Conservation (phyloP, 306 rosid genomes). For the Mimosa bimucronata region DNA sequence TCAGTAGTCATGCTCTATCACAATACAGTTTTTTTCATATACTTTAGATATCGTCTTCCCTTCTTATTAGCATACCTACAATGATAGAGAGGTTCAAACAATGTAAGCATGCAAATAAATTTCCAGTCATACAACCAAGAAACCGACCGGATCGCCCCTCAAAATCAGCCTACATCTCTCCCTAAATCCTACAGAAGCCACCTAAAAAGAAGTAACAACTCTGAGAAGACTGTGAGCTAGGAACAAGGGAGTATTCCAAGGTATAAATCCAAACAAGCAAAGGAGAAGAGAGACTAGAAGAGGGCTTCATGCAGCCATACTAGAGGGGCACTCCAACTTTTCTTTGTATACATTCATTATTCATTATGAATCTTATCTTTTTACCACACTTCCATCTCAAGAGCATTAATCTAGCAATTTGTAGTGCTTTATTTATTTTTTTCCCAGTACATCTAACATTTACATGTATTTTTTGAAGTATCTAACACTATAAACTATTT, state of each 20-base stretch:
- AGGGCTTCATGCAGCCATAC: not conserved
- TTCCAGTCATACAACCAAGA: constrained; percentile 33
- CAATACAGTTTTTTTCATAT: too few relatives aligned
- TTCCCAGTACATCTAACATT: too few relatives aligned
- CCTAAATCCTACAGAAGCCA: not conserved
- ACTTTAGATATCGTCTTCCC: too few relatives aligned
- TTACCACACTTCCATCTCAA: not conserved
- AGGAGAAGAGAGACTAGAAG: not conserved
- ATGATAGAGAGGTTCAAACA: constrained; percentile 9
- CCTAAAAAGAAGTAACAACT: not conserved
- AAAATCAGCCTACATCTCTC: not conserved
- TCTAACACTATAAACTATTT: too few relatives aligned
- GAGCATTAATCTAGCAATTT: too few relatives aligned
- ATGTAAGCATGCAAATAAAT: constrained; percentile 9
- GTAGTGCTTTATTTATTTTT: too few relatives aligned
- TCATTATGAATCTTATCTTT: too few relatives aligned
- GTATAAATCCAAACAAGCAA: not conserved
- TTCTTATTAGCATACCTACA: too few relatives aligned
- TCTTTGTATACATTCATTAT: not conserved
- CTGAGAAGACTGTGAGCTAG: not conserved
- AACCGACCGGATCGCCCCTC: not conserved
- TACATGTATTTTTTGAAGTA: too few relatives aligned
- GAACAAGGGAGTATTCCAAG: not conserved
- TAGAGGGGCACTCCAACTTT: not conserved
- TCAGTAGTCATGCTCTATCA: too few relatives aligned